These are phyloP conservation scores for Tetragonia tetragonoides DNA, from an alignment of 148 eudicot genomes.

Conservation along the genomic window DNA sequence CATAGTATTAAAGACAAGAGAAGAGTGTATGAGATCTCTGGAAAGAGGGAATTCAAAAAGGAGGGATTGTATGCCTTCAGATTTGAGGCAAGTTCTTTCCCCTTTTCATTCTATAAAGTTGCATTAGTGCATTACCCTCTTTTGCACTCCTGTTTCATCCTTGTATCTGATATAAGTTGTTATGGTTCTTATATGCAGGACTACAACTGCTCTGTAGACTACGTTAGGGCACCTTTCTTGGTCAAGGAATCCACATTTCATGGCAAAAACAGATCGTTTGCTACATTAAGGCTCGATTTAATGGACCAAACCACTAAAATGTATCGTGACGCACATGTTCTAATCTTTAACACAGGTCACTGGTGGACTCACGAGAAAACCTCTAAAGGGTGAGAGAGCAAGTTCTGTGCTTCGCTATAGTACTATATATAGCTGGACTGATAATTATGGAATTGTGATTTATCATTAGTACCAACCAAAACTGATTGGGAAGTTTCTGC, in stretches of 20 bases:
- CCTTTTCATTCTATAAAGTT: background rate
- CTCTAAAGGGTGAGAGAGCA: slow-evolving; percentile 57
- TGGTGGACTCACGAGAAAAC: slow-evolving; percentile 99
- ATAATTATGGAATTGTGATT: background rate
- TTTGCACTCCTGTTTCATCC: background rate
- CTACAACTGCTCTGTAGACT: slow-evolving; percentile 74
- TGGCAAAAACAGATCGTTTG: slow-evolving; percentile 46
- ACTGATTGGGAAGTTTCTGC: background rate
- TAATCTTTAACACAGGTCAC: slow-evolving; percentile 91
- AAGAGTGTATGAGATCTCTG: slow-evolving; percentile 68
- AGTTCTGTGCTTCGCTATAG: background rate
- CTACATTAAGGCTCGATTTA: slow-evolving; percentile 78
- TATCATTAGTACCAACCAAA: background rate
- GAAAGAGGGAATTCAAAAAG: slow-evolving; percentile 70
- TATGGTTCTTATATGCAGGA: slow-evolving; percentile 51
- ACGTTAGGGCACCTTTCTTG: slow-evolving; percentile 74
- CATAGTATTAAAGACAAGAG: slow-evolving; percentile 50
- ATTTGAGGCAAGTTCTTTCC: slow-evolving; percentile 59
- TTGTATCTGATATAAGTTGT: background rate
- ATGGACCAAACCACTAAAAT: slow-evolving; percentile 65
- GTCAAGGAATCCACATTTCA: slow-evolving; percentile 56
- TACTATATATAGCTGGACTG: background rate
- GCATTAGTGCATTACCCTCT: background rate
- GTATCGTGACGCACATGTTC: slow-evolving; percentile 82
- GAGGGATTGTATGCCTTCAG: slow-evolving; percentile 77